These are phyloP conservation scores for Inga oerstediana DNA, from an alignment of 306 rosid genomes.

Conservation along the genomic window DNA sequence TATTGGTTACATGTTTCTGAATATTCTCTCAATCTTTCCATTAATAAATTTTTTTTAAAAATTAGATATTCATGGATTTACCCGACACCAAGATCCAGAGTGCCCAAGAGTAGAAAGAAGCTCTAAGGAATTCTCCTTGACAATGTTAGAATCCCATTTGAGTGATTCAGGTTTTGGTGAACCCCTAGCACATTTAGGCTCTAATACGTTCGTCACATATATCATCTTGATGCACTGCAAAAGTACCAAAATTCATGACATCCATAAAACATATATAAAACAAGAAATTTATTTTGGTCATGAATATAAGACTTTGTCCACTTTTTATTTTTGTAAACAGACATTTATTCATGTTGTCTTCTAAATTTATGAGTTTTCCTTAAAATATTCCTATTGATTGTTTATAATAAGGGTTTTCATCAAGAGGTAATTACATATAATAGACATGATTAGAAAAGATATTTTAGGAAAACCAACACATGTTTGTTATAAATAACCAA, in stretches of 20 bases:
- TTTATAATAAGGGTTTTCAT: too few relatives aligned
- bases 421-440: too few relatives aligned
- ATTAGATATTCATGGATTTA: not conserved
- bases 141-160: not conserved
- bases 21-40: not conserved
- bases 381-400: too few relatives aligned
- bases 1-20: not conserved
- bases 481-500: too few relatives aligned
- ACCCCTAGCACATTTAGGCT: not conserved
- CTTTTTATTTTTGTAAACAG: too few relatives aligned
- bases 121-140: not conserved
- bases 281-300: too few relatives aligned
- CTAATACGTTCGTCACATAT: not conserved
- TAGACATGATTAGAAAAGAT: too few relatives aligned
- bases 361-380: too few relatives aligned
- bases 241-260: not conserved
- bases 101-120: not conserved
- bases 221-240: slow-evolving; percentile 22
- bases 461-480: too few relatives aligned
- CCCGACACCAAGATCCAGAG: not conserved
- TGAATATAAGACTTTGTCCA: too few relatives aligned
- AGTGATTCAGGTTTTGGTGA: slow-evolving; percentile 1
- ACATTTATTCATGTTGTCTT: too few relatives aligned
- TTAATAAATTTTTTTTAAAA: not conserved
- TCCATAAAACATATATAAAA: not conserved